Conservation (phyloP, 768 basidiomycete species). For the Exsudoporus frostii region DNA sequence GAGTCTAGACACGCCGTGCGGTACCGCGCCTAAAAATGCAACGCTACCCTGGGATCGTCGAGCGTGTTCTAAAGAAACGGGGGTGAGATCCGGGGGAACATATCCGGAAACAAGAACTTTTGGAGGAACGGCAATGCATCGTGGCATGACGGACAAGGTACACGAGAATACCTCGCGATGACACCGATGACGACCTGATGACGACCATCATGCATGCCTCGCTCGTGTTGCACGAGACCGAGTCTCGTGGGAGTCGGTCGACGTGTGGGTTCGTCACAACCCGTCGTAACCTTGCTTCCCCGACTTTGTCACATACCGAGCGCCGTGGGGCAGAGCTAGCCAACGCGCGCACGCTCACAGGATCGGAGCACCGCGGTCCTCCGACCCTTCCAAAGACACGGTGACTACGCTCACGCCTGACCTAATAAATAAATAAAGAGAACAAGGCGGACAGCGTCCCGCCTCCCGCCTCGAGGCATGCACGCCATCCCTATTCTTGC, state of each 20-base stretch:
- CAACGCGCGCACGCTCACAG: not conserved
- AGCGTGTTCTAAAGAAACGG: not conserved
- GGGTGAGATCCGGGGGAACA: not conserved
- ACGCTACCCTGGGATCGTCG: not conserved
- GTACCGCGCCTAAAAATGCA: conserved; percentile 17
- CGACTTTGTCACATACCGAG: not conserved
- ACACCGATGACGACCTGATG: not conserved
- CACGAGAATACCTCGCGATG: not conserved
- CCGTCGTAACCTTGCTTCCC: no score
- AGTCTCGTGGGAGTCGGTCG: conserved; percentile 9
- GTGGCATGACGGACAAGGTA: not conserved
- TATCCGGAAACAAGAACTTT: not conserved
- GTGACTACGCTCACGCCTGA: not conserved
- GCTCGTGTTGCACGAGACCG: not conserved
- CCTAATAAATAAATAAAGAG: not conserved
- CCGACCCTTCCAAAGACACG: not conserved
- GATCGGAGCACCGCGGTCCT: conserved; percentile 14
- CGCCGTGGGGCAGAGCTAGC: not conserved
- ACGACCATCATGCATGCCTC: not conserved
- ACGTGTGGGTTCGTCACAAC: not conserved
- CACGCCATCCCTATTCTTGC: not conserved
- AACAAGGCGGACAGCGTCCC: not conserved
- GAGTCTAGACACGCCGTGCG: conserved; percentile 4
- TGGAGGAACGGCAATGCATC: not conserved
- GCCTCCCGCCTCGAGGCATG: conserved; percentile 12